These are phyloP conservation scores for Helotiales sp. DNA, from an alignment of 2,329 filamentous ascomycete species.

Conservation along the genomic window DNA sequence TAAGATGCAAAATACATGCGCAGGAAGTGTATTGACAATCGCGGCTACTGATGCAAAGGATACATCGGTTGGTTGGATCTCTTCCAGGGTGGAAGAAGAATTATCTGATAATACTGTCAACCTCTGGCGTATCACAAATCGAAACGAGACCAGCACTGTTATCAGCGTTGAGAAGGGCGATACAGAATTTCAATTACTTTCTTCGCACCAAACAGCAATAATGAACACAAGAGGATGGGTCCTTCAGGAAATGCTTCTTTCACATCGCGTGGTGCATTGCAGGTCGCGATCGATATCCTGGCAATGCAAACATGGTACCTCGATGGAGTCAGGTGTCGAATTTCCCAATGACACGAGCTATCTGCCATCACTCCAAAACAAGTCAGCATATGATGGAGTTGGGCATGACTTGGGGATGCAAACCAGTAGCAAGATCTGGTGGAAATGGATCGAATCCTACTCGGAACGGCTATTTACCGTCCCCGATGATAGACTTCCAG, in stretches of 20 bases:
- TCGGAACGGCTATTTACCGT: background rate
- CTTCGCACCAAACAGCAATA: background rate
- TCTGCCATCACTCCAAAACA: background rate
- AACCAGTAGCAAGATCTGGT: background rate
- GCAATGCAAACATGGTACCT: background rate
- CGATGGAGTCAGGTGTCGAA: background rate
- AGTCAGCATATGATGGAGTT: background rate
- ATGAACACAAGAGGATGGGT: background rate
- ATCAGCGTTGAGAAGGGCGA: too few species aligned
- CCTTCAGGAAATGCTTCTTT: background rate
- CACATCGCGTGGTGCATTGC: background rate
- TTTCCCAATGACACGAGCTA: background rate
- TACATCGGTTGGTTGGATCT: background rate
- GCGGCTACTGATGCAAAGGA: background rate
- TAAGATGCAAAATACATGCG: slow-evolving; percentile 5
- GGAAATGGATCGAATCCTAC: slow-evolving; percentile 3
- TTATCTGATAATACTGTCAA: background rate
- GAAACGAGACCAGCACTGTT: background rate
- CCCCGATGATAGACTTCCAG: background rate
- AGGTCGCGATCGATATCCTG: background rate
- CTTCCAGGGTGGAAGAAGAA: background rate
- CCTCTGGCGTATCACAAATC: background rate
- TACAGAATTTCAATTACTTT: too few species aligned
- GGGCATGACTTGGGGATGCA: background rate
- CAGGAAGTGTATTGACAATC: background rate